Evolutionary conservation across 495 filamentous ascomycete species (phyloP), one percentile per base, ranked within the genome.

Genomic region (Neurospora sp.): DNA sequence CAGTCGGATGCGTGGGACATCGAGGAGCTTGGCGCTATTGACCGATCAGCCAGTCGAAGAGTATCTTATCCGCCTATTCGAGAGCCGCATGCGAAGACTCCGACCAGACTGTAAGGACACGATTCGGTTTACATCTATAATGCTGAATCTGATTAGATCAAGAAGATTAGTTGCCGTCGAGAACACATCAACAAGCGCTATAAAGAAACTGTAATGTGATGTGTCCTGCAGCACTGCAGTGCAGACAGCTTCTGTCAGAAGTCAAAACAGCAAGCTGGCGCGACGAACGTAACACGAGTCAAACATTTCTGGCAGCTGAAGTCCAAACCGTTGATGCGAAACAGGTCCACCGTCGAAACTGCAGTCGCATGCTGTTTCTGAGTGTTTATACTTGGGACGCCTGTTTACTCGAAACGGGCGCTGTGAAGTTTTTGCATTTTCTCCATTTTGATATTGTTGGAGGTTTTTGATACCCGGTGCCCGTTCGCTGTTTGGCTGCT

Each of bases 401-500:
- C 68, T 70, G 45, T 72, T 20, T 14, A 42, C 35, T 37, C 20
- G 44, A 37, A 70, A 39, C 35, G 42, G 16, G 18, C 61, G 4
- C 14, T 31, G 10, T 73, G 35, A 53, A 69, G 59, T 73, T 59
- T 71, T n/a, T 9, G 27, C 68, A 35, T 3, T 16, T 39, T 69
- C 14, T n/a, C 5, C 2, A 20, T 3, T 70, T 1, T 48, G 27
- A 16, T n/a, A 35, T n/a, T 48, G 2, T 35, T 0, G 22, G n/a
- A 42, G 12, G 75, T 75, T 80, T 77, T 75, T 75, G 77, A 74
- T 72, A 4, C 0, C 6, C 71, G 76, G 74, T 72, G 14, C 1
- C 6, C 71, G 76, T 75, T 3, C 69, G 76, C 72, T 75, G 75
- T 77, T 76, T 78, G 76, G 75, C 16, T 37, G 70, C 69, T 70